Base-by-base conservation (phyloP, 1,284 basidiomycete species). In the Papiliotrema terrestris region DNA sequence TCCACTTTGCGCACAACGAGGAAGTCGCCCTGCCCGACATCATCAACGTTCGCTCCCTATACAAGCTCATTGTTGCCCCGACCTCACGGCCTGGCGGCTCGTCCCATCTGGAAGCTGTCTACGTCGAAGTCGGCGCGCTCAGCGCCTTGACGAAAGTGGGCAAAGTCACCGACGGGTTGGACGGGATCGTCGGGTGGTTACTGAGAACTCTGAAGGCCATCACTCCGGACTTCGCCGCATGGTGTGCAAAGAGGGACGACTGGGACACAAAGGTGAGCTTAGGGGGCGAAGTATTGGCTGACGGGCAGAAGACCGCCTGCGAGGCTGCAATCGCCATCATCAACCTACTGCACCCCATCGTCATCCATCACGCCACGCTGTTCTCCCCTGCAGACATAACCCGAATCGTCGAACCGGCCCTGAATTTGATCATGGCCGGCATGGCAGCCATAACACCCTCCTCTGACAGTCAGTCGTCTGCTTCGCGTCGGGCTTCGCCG, bases 131-230 rank as follows among this genome's bases (percentile, higher is more conserved):
- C 2, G 68, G 59, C 1, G 68, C 71, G 1, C 58, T 74, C 44
- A 70, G 67, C 43, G 65, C 67, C 1, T 57, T 74, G 38, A 70
- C 68, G 0, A 69, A 65, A 36, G 63, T 66, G 37, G 72, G 72
- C 4, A 52, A 57, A 0, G 49, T 61, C 13, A 66, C 71, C 2
- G 61, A 66, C 20, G 65, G 66, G 11, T 57, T 70, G 49, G 62
- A 63, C 1, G 72, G 72, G 2, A 55, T 74, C 35, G 62, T 73
- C 3, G 71, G 69, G 1, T 71, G 69, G 65, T 53, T 71, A 23
- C 44, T 72, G 8, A 46, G 54, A 14, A 54, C 57, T 20, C 41
- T 73, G 13, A 41, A 47, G 15, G 59, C 62, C 14, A 52, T 70
- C 11, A 55, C 49, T 15, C 55, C 61, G 9, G 68, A 67, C 17